A percentile compares a stretch with the other conserved stretches of the same genome.
These are phyloP conservation scores for Myriosclerotinia duriaeana DNA, from an alignment of 2,329 filamentous ascomycete genomes.

Conservation along the genomic window DNA sequence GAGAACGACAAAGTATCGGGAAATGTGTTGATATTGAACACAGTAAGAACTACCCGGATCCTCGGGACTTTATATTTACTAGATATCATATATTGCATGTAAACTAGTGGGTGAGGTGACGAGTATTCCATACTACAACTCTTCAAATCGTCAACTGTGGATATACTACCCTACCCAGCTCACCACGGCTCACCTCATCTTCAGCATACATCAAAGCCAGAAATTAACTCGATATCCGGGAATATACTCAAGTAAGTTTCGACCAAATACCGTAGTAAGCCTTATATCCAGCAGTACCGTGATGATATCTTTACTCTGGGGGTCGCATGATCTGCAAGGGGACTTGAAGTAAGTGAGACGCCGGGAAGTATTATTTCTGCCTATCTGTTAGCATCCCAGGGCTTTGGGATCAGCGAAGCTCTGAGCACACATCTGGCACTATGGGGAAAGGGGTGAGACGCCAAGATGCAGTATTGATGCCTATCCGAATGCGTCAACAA, in stretches of 20 bases:
- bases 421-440: too few relatives aligned
- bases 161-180: neutral
- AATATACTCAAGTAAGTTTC: too few relatives aligned
- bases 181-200: neutral
- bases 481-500: neutral
- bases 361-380: neutral
- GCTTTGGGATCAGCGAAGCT: neutral
- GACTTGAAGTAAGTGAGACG: too few relatives aligned
- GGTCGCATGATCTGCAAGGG: too few relatives aligned
- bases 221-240: too few relatives aligned
- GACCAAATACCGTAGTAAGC: too few relatives aligned
- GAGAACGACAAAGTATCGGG: neutral
- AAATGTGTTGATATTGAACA: neutral
- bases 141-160: neutral
- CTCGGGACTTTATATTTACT: neutral
- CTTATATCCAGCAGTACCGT: too few relatives aligned
- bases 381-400: neutral
- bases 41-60: neutral
- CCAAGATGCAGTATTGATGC: neutral
- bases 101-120: neutral
- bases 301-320: too few relatives aligned
- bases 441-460: neutral
- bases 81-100: neutral
- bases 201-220: neutral
- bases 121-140: neutral